Conservation (phyloP, 768 basidiomycete species). For the Kwoniella sp. region DNA sequence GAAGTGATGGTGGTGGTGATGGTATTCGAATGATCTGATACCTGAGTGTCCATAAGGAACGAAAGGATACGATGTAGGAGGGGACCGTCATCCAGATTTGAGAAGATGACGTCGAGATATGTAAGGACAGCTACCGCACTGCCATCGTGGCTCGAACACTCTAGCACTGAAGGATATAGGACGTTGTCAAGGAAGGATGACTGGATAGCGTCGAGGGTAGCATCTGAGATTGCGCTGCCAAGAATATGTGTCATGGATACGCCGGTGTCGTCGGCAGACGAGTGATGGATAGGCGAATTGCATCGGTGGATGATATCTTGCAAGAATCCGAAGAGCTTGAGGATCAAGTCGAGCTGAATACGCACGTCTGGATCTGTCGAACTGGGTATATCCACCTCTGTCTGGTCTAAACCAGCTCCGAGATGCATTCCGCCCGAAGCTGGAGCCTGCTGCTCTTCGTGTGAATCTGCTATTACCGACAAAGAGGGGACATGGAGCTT, state of each 20-base stretch:
- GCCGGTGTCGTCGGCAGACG: conserved; percentile 10
- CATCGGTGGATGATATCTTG: conserved; percentile 78
- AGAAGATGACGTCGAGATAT: conserved; percentile 73
- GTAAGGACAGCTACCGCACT: conserved; percentile 94
- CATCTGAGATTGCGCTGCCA: conserved; percentile 77
- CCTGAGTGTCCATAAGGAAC: conserved; percentile 29
- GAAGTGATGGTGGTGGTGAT: too few species aligned
- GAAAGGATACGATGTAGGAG: conserved; percentile 29
- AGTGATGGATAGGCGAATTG: conserved; percentile 10
- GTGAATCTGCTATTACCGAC: conserved; percentile 35
- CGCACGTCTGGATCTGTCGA: conserved; percentile 75
- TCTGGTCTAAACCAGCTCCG: conserved; percentile 54
- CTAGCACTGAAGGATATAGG: conserved; percentile 86
- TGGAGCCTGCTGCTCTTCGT: conserved; percentile 61
- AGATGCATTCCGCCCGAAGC: conserved; percentile 67
- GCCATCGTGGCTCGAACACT: conserved; percentile 90
- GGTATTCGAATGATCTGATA: not conserved
- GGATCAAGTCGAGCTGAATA: conserved; percentile 78
- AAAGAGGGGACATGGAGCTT: conserved; percentile 72
- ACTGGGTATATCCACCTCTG: conserved; percentile 62
- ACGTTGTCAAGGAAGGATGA: conserved; percentile 89
- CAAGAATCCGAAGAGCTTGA: conserved; percentile 86
- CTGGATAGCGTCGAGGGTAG: conserved; percentile 78
- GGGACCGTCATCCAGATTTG: conserved; percentile 42
- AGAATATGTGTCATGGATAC: conserved; percentile 61